phyloP scores from a whole-genome alignment of 208 protist species.

The Acanthamoeba castellanii region DNA sequence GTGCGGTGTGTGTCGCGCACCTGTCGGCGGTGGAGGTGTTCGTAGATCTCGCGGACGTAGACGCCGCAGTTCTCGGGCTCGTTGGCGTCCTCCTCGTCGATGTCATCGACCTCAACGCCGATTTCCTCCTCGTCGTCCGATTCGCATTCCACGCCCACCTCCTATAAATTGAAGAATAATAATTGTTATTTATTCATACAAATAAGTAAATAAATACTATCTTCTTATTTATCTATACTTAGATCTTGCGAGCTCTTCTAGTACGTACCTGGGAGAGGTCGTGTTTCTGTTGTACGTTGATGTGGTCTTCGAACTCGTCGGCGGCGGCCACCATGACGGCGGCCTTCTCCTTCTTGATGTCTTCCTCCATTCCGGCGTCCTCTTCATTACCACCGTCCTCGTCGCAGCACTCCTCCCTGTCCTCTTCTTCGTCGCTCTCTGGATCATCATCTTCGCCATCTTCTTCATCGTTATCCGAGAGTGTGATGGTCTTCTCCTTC shows the following conservation, averaged over 20 bases:
- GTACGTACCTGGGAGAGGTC: not conserved
- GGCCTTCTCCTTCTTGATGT: not conserved
- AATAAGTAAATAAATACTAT: too few relatives aligned
- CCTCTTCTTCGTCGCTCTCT: not conserved
- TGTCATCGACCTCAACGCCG: not conserved
- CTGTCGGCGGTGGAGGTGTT: constrained; percentile 15
- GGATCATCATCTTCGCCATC: not conserved
- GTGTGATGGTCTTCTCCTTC: not conserved
- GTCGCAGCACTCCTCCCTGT: not conserved
- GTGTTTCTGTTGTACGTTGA: not conserved
- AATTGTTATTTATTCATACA: not conserved
- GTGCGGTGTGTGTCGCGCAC: not conserved
- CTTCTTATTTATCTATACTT: too few relatives aligned
- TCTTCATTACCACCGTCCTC: too few relatives aligned
- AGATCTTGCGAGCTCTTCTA: not conserved
- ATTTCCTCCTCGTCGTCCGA: constrained; percentile 18
- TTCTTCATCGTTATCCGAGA: not conserved
- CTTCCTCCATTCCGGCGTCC: not conserved
- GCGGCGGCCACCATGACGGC: not conserved
- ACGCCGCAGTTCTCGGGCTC: not conserved
- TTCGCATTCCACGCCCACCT: not conserved
- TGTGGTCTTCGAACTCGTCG: not conserved
- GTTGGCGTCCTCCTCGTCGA: constrained; percentile 18
- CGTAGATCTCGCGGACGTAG: constrained; percentile 29
- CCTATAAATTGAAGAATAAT: not conserved